Conservation (phyloP, 805 yeast species). For the Wickerhamiella parazyma region DNA sequence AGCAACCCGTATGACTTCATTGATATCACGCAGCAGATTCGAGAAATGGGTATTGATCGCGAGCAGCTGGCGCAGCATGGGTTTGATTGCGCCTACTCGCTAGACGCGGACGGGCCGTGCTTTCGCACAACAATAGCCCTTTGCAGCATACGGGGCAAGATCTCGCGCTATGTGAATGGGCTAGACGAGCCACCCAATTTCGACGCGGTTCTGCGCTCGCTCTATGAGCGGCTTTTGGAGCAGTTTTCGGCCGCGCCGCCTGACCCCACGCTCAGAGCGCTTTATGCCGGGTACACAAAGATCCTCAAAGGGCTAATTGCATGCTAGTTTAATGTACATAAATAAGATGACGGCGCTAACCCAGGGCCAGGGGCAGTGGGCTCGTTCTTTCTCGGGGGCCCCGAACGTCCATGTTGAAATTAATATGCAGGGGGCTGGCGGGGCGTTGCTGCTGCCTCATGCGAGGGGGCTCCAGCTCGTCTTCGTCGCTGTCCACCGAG, state of each 20-base stretch:
- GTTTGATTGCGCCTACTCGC: slow-evolving; percentile 65
- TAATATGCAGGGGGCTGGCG: slow-evolving; percentile 12
- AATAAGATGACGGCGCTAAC: background rate
- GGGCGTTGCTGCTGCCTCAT: slow-evolving; percentile 9
- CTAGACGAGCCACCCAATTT: background rate
- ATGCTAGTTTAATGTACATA: background rate
- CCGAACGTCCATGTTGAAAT: slow-evolving; percentile 10
- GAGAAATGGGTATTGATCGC: slow-evolving; percentile 27
- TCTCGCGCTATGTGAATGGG: background rate
- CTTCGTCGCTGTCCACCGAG: slow-evolving; percentile 1
- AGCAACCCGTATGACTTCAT: slow-evolving; percentile 56
- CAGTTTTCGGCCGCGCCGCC: background rate
- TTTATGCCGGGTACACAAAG: background rate
- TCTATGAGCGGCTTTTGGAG: background rate
- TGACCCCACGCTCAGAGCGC: background rate
- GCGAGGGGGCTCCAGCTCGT: slow-evolving; percentile 11
- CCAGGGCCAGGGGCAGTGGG: slow-evolving; percentile 11
- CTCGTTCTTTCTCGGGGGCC: slow-evolving; percentile 7
- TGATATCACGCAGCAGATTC: slow-evolving; percentile 41
- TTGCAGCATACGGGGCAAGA: slow-evolving; percentile 26
- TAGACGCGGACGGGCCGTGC: slow-evolving; percentile 40
- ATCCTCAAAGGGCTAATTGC: background rate
- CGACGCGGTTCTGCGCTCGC: background rate
- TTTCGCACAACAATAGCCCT: slow-evolving; percentile 67
- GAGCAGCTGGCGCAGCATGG: slow-evolving; percentile 36